Base-by-base conservation (phyloP, 2,329 filamentous ascomycete genomes). In the Phoma sp. region DNA sequence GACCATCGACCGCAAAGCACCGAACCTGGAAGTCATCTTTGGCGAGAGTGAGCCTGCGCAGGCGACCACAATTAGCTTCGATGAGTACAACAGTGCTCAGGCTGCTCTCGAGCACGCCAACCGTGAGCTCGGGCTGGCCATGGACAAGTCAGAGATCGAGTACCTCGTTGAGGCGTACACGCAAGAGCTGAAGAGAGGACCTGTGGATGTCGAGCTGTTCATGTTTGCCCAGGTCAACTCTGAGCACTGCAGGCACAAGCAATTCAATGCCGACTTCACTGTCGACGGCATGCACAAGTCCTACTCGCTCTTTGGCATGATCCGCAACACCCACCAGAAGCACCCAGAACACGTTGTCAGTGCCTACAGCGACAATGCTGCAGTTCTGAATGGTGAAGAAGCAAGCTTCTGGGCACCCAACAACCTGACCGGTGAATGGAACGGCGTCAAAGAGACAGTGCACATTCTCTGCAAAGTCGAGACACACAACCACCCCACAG, bases 181-280 rank as follows among this genome's bases (percentile, higher is more conserved):
- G 5, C 80, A 86, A 30, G 83, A 81, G 52, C 79, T 88, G 15
- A 84, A 86, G 58, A 80, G 87, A 30, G 80, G 84, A 42, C 91
- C 91, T 1, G 88, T 92, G 56, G 95, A 98, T 73, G 91, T 98
- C 37, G 95, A 99, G 78, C 83, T 98, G 18, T 98, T 98, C 82
- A 98, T 98, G 95, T 99, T 98, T 75, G 93, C 93, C 14, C 95
- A 99, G 78, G 93, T 99, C 74, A 98, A 98, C 80, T 98, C 93
- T 3, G 95, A 99, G 81, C 93, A 98, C 77, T 96, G 86, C 71
- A 78, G 86, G 53, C 86, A 88, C 72, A 96, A 97, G 81, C 90
- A 96, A 67, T 99, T 99, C 84, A 99, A 99, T 76, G 93, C 95
- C 23, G 88, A 87, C 54, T 99, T 95, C 92, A 95, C 88, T 14